phyloP scores from a whole-genome alignment of 2,329 filamentous ascomycete genomes.

The Paraconiothyrium sp. region DNA sequence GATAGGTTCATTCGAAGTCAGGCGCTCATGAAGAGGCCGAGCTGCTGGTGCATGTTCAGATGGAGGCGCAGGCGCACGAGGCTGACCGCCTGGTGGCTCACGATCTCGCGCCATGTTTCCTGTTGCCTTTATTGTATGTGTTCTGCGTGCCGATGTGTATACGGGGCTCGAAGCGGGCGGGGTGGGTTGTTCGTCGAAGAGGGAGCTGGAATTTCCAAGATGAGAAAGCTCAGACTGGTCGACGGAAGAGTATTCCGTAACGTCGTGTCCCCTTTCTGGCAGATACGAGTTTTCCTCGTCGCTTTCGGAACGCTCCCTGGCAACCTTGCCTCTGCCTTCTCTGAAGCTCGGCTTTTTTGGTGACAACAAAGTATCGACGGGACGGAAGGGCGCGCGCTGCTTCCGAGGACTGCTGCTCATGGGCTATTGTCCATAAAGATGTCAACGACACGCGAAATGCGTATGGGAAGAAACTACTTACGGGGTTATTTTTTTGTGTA shows the following conservation, averaged over 20 bases:
- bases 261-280: slow-evolving; percentile 14
- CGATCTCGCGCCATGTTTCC: slow-evolving; percentile 64
- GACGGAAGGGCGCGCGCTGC: slow-evolving; percentile 44
- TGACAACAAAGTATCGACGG: slow-evolving; percentile 45
- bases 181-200: slow-evolving; percentile 42
- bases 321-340: slow-evolving; percentile 5
- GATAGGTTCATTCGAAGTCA: slow-evolving; percentile 24
- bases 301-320: slow-evolving; percentile 3
- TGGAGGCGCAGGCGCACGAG: slow-evolving; percentile 39
- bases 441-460: neutral
- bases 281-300: slow-evolving; percentile 18
- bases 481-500: slow-evolving; percentile 12
- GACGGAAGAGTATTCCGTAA: slow-evolving; percentile 8
- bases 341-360: slow-evolving; percentile 43
- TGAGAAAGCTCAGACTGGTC: slow-evolving; percentile 27
- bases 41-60: slow-evolving; percentile 15
- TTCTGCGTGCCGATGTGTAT: slow-evolving; percentile 14
- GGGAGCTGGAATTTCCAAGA: slow-evolving; percentile 45
- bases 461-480: slow-evolving; percentile 1
- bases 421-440: slow-evolving; percentile 2
- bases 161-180: slow-evolving; percentile 12
- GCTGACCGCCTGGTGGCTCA: slow-evolving; percentile 53
- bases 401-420: slow-evolving; percentile 43
- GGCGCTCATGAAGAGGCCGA: slow-evolving; percentile 43
- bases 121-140: slow-evolving; percentile 9